phyloP scores from a whole-genome alignment of 2,329 filamentous ascomycete genomes.

The Anisogramma anomala region DNA sequence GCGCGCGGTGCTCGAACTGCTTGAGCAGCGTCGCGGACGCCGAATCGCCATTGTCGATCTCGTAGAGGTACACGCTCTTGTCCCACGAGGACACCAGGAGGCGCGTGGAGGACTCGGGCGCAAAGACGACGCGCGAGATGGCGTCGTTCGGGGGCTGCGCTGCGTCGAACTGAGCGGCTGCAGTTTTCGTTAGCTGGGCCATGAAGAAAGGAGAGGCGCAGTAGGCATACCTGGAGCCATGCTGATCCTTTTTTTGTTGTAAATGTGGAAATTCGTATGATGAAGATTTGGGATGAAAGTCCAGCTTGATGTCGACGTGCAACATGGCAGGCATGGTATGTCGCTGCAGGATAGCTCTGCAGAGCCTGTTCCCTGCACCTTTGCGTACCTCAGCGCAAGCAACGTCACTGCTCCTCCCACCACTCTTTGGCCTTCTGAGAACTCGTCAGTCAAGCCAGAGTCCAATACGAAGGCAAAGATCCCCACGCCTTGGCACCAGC shows the following conservation, averaged over 20 bases:
- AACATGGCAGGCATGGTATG: constrained; percentile 9
- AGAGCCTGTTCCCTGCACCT: constrained; percentile 6
- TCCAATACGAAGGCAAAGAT: too few relatives aligned
- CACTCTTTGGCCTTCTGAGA: too few relatives aligned
- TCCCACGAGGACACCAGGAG: constrained; percentile 95
- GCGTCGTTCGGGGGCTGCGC: constrained; percentile 73
- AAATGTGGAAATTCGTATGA: neutral
- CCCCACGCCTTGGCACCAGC: too few relatives aligned
- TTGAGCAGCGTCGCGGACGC: constrained; percentile 52
- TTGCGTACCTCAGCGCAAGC: constrained; percentile 1
- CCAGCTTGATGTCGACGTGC: constrained; percentile 5
- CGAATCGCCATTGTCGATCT: constrained; percentile 49
- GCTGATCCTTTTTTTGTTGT: neutral
- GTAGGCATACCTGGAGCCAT: constrained; percentile 32
- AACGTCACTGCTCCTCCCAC: too few relatives aligned
- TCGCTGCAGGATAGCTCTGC: constrained; percentile 7
- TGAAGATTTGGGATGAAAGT: neutral
- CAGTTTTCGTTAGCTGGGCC: constrained; percentile 14
- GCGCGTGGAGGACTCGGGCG: constrained; percentile 59
- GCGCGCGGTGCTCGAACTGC: constrained; percentile 70
- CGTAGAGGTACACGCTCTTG: constrained; percentile 81
- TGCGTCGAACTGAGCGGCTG: constrained; percentile 70
- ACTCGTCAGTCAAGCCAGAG: neutral
- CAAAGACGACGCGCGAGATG: constrained; percentile 78
- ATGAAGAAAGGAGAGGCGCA: neutral